These are phyloP conservation scores for Monosporascus sp. DNA, from an alignment of 2,329 filamentous ascomycete genomes.

Conservation along the genomic window DNA sequence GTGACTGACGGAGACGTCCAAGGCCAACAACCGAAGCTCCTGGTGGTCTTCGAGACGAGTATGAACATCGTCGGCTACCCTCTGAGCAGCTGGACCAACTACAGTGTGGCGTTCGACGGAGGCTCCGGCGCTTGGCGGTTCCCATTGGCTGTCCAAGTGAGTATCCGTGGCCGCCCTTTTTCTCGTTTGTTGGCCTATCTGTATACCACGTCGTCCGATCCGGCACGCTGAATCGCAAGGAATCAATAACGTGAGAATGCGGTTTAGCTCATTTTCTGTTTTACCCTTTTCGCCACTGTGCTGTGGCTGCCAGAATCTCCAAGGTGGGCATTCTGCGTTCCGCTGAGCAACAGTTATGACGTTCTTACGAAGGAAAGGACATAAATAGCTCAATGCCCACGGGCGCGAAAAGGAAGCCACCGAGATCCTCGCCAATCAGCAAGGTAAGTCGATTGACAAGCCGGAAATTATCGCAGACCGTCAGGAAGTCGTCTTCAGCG, in stretches of 20 bases:
- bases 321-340: conserved; percentile 7
- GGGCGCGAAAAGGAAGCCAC: conserved; percentile 22
- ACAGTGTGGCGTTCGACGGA: conserved; percentile 25
- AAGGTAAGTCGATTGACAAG: conserved; percentile 19
- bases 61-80: conserved; percentile 25
- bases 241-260: too few species aligned
- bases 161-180: conserved; percentile 26
- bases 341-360: not conserved
- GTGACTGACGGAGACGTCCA: conserved; percentile 27
- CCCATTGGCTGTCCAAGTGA: conserved; percentile 32
- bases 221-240: too few species aligned
- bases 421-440: conserved; percentile 19
- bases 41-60: conserved; percentile 24
- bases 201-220: too few species aligned
- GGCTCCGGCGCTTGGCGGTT: conserved; percentile 30
- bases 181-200: conserved; percentile 10
- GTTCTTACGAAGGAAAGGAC: not conserved
- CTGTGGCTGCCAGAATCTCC: conserved; percentile 23
- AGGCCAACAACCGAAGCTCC: conserved; percentile 20
- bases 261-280: conserved; percentile 25
- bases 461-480: conserved; percentile 16
- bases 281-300: conserved; percentile 19
- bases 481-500: conserved; percentile 21
- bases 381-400: conserved; percentile 22
- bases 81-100: conserved; percentile 26